phyloP scores from a whole-genome alignment of 495 filamentous ascomycete species.

The Penicillium lividum region DNA sequence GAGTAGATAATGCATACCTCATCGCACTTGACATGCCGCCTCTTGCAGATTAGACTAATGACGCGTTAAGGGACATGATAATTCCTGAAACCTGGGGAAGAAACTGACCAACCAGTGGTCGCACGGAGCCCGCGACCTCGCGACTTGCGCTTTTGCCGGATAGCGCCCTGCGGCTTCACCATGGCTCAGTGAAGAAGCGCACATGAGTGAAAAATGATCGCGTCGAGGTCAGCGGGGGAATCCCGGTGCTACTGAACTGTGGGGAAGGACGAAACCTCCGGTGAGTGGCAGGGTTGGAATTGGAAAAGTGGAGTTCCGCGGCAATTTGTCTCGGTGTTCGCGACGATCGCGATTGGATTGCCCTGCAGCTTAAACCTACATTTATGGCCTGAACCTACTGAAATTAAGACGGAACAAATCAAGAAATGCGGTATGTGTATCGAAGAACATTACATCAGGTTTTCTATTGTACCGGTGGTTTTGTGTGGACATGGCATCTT shows the following conservation, averaged over 20 bases:
- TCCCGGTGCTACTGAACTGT: not conserved
- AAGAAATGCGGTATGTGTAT: too few relatives aligned
- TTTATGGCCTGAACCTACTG: too few relatives aligned
- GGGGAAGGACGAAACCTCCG: not conserved
- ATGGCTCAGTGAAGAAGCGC: slow-evolving; percentile 6
- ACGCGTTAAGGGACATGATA: slow-evolving; percentile 1
- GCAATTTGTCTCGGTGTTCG: not conserved
- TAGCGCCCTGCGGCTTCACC: slow-evolving; percentile 13
- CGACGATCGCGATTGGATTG: not conserved
- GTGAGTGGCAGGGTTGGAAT: not conserved
- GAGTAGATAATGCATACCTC: slow-evolving; percentile 18
- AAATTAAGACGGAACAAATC: too few relatives aligned
- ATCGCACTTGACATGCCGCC: slow-evolving; percentile 37
- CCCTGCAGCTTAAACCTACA: too few relatives aligned
- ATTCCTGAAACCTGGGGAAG: not conserved
- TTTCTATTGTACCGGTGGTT: not conserved
- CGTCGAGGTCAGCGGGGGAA: slow-evolving; percentile 7
- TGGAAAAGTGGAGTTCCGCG: not conserved
- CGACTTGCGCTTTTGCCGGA: slow-evolving; percentile 33
- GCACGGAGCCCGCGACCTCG: slow-evolving; percentile 34
- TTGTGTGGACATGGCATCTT: not conserved
- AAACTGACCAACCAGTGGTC: slow-evolving; percentile 34
- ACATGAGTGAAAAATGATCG: slow-evolving; percentile 4
- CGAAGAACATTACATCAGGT: too few relatives aligned
- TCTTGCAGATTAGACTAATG: slow-evolving; percentile 32